Conservation (phyloP, 495 filamentous ascomycete species). For the Terfezia claveryi region DNA sequence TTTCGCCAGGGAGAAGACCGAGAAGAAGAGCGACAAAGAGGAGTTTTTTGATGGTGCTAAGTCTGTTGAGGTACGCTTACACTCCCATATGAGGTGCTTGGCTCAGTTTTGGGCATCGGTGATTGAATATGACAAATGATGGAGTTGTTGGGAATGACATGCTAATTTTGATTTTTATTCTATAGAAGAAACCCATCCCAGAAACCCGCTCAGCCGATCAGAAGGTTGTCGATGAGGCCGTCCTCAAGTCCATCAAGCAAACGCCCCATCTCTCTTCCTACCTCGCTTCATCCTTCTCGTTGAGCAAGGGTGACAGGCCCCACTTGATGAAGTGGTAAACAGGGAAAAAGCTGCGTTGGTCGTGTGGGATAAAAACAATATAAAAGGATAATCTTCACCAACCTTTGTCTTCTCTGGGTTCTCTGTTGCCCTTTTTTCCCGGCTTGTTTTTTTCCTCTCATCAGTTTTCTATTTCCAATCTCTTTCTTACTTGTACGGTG, state of each 20-base stretch:
- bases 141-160: not conserved
- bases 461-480: not conserved
- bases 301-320: constrained; percentile 93
- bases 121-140: not conserved
- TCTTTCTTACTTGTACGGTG: not conserved
- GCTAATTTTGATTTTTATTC: not conserved
- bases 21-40: constrained; percentile 78
- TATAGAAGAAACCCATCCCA: constrained; percentile 85
- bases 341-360: not conserved
- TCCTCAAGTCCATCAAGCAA: constrained; percentile 87
- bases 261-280: constrained; percentile 72
- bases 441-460: not conserved
- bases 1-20: constrained; percentile 84
- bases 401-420: not conserved
- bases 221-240: constrained; percentile 87
- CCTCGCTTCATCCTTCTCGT: constrained; percentile 78
- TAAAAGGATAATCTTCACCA: not conserved
- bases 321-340: constrained; percentile 85
- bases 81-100: too few species aligned
- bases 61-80: constrained; percentile 57
- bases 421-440: not conserved
- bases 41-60: constrained; percentile 98
- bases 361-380: not conserved
- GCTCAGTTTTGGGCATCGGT: constrained; percentile 17
- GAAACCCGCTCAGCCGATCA: constrained; percentile 84